Evolutionary conservation across 2,329 filamentous ascomycete species (phyloP).

Genomic region (Ascosphaera aggregata): DNA sequence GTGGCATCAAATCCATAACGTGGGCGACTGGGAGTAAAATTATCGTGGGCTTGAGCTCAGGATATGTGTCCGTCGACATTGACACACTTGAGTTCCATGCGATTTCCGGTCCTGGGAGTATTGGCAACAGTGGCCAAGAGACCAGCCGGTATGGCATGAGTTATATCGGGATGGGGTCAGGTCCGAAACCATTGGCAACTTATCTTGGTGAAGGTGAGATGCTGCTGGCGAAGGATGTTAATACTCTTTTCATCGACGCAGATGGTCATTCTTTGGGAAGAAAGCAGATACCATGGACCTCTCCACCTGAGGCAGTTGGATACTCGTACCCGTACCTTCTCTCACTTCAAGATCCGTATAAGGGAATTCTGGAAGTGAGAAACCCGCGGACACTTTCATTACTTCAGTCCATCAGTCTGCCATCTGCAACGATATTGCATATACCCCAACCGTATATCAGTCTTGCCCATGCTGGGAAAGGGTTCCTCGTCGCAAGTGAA

Average conservation of each 20-base stretch:
- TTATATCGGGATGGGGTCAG: conserved; percentile 86
- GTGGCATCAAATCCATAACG: conserved; percentile 67
- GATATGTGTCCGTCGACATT: conserved; percentile 76
- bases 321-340: conserved; percentile 95
- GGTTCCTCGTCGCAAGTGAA: conserved; percentile 82
- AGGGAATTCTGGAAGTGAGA: conserved; percentile 68
- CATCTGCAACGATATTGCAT: conserved; percentile 63
- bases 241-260: conserved; percentile 74
- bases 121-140: conserved; percentile 39
- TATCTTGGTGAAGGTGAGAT: conserved; percentile 64
- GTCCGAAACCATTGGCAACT: conserved; percentile 71
- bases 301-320: conserved; percentile 71
- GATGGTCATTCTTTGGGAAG: conserved; percentile 62
- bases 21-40: conserved; percentile 78
- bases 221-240: conserved; percentile 90
- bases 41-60: conserved; percentile 74
- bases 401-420: conserved; percentile 62
- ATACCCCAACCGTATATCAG: conserved; percentile 85
- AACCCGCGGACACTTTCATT: conserved; percentile 84
- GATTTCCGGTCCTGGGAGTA: conserved; percentile 52
- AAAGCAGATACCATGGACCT: conserved; percentile 76
- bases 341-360: conserved; percentile 58
- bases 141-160: conserved; percentile 75
- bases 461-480: conserved; percentile 87
- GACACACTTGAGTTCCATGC: conserved; percentile 50